Evolutionary conservation across 2,329 filamentous ascomycete genomes (phyloP).

Genomic region (Diplodia sapinea): DNA sequence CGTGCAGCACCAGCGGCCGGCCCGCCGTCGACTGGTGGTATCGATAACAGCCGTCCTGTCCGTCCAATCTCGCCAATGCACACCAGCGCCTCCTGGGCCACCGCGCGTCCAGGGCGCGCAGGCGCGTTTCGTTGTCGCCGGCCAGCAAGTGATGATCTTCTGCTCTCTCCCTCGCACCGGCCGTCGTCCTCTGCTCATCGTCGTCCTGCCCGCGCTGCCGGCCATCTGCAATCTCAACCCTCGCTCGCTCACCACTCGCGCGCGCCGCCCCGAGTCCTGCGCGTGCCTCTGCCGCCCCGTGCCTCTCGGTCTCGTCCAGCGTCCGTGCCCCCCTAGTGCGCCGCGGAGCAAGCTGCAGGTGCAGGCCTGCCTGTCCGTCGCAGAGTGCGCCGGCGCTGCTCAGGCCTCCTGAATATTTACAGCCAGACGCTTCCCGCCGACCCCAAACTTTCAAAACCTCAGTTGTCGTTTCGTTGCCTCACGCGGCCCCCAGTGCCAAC

Average conservation of each 20-base stretch:
- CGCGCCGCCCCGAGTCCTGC: conserved; percentile 22
- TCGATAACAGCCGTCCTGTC: conserved; percentile 19
- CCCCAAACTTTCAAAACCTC: conserved; percentile 25
- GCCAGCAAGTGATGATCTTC: conserved; percentile 20
- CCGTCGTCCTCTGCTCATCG: conserved; percentile 6
- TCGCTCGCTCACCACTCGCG: background rate
- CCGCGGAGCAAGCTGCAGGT: conserved; percentile 15
- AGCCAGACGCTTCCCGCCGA: conserved; percentile 24
- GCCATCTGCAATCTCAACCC: conserved; percentile 13
- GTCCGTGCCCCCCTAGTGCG: conserved; percentile 26
- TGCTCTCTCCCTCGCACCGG: conserved; percentile 5
- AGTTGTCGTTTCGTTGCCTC: conserved; percentile 23
- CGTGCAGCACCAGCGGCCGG: conserved; percentile 5
- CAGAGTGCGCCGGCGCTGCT: conserved; percentile 19
- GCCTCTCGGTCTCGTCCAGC: conserved; percentile 12
- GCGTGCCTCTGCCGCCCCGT: background rate
- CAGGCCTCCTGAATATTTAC: conserved; percentile 30
- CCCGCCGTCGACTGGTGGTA: background rate
- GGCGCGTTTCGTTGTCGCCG: conserved; percentile 16
- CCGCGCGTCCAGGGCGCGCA: conserved; percentile 17
- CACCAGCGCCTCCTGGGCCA: conserved; percentile 19
- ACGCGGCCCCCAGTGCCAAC: conserved; percentile 25
- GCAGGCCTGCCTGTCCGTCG: conserved; percentile 23
- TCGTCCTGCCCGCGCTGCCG: conserved; percentile 3
- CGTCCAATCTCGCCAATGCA: conserved; percentile 24